These are phyloP conservation scores for Stephania cephalantha DNA, from an alignment of 164 flowering plant species.

Conservation along the genomic window DNA sequence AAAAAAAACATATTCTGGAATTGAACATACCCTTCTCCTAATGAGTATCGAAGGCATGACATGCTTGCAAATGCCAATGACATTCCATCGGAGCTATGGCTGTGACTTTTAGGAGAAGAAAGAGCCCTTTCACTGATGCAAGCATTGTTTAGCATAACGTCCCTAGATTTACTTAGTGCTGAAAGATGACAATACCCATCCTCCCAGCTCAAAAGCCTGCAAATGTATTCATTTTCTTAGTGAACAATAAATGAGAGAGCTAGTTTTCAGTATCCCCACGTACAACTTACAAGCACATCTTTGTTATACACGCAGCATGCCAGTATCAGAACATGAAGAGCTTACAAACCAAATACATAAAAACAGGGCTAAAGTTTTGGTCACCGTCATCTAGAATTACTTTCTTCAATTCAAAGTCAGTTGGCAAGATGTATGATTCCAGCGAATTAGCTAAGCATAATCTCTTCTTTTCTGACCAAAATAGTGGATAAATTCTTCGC, in stretches of 20 bases:
- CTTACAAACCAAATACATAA: not conserved
- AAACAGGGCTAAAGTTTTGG: not conserved
- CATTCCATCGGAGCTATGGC: slow-evolving; percentile 14
- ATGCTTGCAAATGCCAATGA: slow-evolving; percentile 48
- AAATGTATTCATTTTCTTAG: slow-evolving; percentile 5
- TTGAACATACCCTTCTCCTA: slow-evolving; percentile 70
- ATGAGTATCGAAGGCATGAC: slow-evolving; percentile 41
- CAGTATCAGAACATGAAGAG: not conserved
- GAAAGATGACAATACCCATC: slow-evolving; percentile 58
- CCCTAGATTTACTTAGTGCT: slow-evolving; percentile 19
- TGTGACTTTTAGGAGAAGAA: slow-evolving; percentile 17
- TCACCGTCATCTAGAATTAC: not conserved
- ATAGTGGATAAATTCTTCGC: not conserved
- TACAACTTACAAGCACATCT: not conserved
- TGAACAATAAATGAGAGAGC: not conserved
- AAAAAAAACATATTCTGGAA: too few species aligned
- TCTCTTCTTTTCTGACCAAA: not conserved
- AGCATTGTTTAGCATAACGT: slow-evolving; percentile 16
- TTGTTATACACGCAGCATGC: too few species aligned
- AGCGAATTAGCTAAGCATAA: not conserved
- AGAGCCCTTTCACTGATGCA: slow-evolving; percentile 13
- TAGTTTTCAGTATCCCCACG: not conserved
- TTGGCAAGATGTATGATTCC: not conserved
- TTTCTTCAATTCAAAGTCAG: not conserved
- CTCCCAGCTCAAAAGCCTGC: slow-evolving; percentile 68